A percentile compares a stretch with the other conserved stretches of the same genome.
Conservation (phyloP, 179 eudicot species). For the Carnegiea gigantea region DNA sequence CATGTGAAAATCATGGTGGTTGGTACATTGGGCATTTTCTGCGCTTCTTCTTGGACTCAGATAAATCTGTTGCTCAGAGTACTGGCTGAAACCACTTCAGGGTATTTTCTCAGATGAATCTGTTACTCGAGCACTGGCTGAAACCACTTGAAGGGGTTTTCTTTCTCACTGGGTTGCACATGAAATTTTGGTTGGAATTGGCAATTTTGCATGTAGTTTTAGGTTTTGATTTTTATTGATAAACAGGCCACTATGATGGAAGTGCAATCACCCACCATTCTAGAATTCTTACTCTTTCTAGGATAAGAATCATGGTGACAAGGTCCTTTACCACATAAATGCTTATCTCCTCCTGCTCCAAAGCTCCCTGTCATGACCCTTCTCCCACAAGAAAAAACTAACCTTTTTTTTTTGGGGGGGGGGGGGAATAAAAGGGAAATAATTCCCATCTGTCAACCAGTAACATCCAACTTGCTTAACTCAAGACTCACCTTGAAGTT, state of each 20-base stretch:
- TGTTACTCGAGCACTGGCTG: not conserved
- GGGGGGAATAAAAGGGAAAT: not conserved
- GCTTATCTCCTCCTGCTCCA: not conserved
- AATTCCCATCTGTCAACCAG: not conserved
- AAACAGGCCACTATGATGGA: not conserved
- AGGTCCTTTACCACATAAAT: not conserved
- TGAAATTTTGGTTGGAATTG: not conserved
- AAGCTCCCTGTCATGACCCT: not conserved
- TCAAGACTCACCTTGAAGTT: not conserved
- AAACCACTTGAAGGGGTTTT: not conserved
- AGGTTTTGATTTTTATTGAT: not conserved
- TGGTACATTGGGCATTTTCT: not conserved
- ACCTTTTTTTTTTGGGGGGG: too few species aligned
- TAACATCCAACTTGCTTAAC: not conserved
- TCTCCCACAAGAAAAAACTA: not conserved
- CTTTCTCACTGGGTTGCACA: not conserved
- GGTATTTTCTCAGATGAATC: not conserved
- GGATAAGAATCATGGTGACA: not conserved
- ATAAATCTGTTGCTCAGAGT: not conserved
- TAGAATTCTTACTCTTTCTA: not conserved
- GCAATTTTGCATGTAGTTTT: not conserved
- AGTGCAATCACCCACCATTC: not conserved
- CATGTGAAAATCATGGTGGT: not conserved
- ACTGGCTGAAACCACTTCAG: not conserved
- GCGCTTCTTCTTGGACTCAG: not conserved